A percentile compares a stretch with the other conserved stretches of the same genome.
These are phyloP conservation scores for Pseudogymnoascus sp. DNA, from an alignment of 2,329 filamentous ascomycete species.

Conservation along the genomic window DNA sequence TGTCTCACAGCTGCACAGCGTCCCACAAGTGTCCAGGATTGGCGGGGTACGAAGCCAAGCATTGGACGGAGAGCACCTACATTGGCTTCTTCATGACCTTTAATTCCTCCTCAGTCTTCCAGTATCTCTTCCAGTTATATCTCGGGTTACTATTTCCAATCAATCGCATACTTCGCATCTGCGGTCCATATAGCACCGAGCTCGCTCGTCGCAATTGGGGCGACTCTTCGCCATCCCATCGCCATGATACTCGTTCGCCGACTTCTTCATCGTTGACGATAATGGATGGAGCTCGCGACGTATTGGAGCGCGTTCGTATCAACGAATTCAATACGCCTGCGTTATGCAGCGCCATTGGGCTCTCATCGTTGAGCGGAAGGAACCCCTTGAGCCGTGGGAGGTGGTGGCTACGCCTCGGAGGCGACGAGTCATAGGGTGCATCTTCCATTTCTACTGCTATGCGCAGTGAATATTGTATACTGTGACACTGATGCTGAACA, in stretches of 20 bases:
- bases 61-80: conserved; percentile 31
- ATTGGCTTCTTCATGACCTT: conserved; percentile 62
- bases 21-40: not conserved
- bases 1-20: not conserved
- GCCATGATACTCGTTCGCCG: not conserved
- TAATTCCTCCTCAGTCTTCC: conserved; percentile 70
- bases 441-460: not conserved
- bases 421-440: conserved; percentile 11
- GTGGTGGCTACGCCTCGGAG: conserved; percentile 18
- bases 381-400: conserved; percentile 21
- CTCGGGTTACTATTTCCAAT: conserved; percentile 83
- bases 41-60: not conserved
- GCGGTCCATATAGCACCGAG: conserved; percentile 53
- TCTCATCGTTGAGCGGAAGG: conserved; percentile 22
- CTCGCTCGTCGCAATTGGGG: conserved; percentile 49
- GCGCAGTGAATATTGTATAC: not conserved
- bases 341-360: conserved; percentile 26
- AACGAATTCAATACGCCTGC: conserved; percentile 22
- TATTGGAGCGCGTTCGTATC: conserved; percentile 24
- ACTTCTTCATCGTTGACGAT: not conserved
- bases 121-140: conserved; percentile 81
- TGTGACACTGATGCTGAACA: not conserved
- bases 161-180: conserved; percentile 74
- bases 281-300: conserved; percentile 13
- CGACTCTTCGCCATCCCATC: conserved; percentile 16